These are phyloP conservation scores for Brassica carinata DNA, from an alignment of 345 rosid species.

Conservation along the genomic window DNA sequence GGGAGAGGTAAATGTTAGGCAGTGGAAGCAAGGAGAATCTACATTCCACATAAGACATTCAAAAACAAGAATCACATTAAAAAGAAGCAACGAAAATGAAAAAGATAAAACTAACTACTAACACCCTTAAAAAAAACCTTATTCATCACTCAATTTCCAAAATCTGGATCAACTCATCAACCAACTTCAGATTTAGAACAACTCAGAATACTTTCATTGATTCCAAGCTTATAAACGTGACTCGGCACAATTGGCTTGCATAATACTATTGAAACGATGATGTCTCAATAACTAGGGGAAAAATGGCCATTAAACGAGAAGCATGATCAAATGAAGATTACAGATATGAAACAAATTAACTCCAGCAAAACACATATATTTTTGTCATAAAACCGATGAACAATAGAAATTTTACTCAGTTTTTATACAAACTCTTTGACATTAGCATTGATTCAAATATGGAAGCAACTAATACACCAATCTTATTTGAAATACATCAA, in stretches of 20 bases:
- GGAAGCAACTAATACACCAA: background rate
- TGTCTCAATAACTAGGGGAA: background rate
- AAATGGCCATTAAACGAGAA: background rate
- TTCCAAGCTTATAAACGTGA: background rate
- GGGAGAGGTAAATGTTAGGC: constrained; percentile 3
- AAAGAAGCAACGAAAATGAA: background rate
- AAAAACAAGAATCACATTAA: background rate
- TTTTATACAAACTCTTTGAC: background rate
- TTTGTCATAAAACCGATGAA: background rate
- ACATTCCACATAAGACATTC: background rate
- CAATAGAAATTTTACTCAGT: background rate
- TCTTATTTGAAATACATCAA: background rate
- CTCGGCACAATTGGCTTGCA: background rate
- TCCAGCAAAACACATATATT: background rate
- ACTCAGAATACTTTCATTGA: background rate
- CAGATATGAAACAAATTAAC: background rate
- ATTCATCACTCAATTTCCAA: background rate
- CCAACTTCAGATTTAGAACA: background rate
- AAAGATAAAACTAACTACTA: background rate
- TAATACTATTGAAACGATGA: background rate
- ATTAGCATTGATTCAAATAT: background rate
- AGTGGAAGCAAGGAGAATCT: constrained; percentile 16
- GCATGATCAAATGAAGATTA: background rate
- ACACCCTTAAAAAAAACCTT: background rate
- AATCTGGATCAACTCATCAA: background rate